Evolutionary conservation across 1,284 basidiomycete genomes (phyloP).

Genomic region (Sporisorium scitamineum): DNA sequence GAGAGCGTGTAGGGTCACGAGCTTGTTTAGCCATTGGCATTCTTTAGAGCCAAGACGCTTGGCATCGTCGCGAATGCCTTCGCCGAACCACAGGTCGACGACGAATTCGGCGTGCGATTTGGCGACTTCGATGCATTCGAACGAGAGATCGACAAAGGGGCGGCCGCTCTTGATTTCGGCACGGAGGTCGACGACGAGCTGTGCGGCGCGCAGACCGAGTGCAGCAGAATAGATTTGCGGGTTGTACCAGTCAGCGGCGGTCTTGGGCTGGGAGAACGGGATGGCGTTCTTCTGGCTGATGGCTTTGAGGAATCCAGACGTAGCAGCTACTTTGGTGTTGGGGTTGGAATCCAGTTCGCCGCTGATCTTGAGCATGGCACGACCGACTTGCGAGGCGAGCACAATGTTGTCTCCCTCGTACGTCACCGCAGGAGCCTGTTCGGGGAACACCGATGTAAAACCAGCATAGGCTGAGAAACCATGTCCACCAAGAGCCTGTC

Average conservation of each 20-base stretch:
- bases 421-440: slow-evolving; percentile 64
- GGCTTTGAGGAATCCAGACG: slow-evolving; percentile 55
- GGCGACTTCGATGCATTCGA: slow-evolving; percentile 64
- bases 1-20: slow-evolving; percentile 58
- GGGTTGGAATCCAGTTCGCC: slow-evolving; percentile 52
- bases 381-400: slow-evolving; percentile 60
- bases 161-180: slow-evolving; percentile 56
- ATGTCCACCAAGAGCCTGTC: slow-evolving; percentile 70
- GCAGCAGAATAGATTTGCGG: slow-evolving; percentile 52
- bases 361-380: slow-evolving; percentile 63
- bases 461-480: slow-evolving; percentile 68
- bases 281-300: slow-evolving; percentile 42
- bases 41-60: slow-evolving; percentile 40
- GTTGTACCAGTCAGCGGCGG: slow-evolving; percentile 53
- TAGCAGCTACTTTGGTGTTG: slow-evolving; percentile 46
- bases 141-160: slow-evolving; percentile 55
- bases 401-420: slow-evolving; percentile 69
- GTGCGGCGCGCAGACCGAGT: slow-evolving; percentile 58
- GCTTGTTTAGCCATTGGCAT: slow-evolving; percentile 51
- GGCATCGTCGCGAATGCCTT: slow-evolving; percentile 51
- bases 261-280: slow-evolving; percentile 45
- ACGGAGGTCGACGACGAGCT: slow-evolving; percentile 54
- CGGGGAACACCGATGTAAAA: slow-evolving; percentile 59
- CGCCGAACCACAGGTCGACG: slow-evolving; percentile 64
- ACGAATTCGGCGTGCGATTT: slow-evolving; percentile 60